Percentiles rank a stretch among this genome's conserved stretches.
These are phyloP conservation scores for Cercospora nicotianae DNA, from an alignment of 2,329 filamentous ascomycete species.

Conservation along the genomic window DNA sequence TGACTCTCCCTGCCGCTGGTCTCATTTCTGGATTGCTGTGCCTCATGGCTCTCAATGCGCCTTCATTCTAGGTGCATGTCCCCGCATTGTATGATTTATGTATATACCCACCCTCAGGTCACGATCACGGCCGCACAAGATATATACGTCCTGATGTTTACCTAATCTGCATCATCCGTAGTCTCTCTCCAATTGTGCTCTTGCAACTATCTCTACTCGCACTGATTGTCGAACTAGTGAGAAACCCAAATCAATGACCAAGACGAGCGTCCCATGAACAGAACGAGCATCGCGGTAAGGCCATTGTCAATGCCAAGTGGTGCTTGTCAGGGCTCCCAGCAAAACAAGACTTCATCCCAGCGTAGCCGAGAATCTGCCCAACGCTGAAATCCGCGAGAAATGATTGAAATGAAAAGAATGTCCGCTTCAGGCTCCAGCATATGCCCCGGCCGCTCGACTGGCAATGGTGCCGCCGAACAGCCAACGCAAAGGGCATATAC, in stretches of 20 bases:
- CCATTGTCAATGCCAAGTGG: not conserved
- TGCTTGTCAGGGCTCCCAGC: not conserved
- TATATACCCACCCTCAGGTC: not conserved
- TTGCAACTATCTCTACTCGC: not conserved
- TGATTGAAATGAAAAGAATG: not conserved
- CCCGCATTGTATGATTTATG: not conserved
- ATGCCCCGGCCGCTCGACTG: not conserved
- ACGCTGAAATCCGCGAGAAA: not conserved
- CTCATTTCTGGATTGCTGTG: conserved; percentile 60
- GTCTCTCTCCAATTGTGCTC: not conserved
- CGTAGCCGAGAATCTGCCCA: not conserved
- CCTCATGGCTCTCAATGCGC: conserved; percentile 48
- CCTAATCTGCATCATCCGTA: not conserved
- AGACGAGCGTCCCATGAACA: not conserved
- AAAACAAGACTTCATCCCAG: not conserved
- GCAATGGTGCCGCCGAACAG: not conserved
- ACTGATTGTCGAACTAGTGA: not conserved
- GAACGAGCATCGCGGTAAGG: not conserved
- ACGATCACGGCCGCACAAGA: not conserved
- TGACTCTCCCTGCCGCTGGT: conserved; percentile 57
- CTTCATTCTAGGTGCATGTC: not conserved
- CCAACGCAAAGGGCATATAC: not conserved
- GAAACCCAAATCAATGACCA: too few relatives aligned
- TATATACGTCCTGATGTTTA: not conserved
- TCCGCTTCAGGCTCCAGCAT: conserved; percentile 4